These are phyloP conservation scores for Jamesozyma piceae DNA, from an alignment of 805 yeast genomes.

Conservation along the genomic window DNA sequence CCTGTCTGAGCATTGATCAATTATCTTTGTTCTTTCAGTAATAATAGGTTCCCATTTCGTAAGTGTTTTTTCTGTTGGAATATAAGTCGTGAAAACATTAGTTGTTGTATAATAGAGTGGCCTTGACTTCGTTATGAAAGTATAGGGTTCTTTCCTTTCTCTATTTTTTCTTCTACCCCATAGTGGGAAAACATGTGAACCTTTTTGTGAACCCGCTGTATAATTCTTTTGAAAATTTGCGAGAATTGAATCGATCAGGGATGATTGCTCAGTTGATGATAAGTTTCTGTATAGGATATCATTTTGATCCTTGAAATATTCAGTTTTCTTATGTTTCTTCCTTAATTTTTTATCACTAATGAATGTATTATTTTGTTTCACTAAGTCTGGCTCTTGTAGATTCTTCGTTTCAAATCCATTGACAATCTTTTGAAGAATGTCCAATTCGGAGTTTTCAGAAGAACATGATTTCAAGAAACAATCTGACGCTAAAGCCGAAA, in stretches of 20 bases:
- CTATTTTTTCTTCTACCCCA: not conserved
- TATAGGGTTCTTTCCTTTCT: not conserved
- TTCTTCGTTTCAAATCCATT: not conserved
- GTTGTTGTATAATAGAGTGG: constrained; percentile 9
- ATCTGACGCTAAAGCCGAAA: constrained; percentile 7
- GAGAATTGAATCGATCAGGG: not conserved
- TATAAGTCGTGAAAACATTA: constrained; percentile 8
- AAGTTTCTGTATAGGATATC: not conserved
- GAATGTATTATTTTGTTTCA: not conserved
- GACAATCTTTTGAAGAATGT: not conserved
- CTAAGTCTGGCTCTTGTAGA: not conserved
- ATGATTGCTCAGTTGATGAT: not conserved
- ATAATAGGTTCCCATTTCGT: constrained; percentile 10
- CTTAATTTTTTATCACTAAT: not conserved
- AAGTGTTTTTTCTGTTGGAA: constrained; percentile 8
- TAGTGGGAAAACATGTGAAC: not conserved
- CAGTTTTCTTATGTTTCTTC: not conserved
- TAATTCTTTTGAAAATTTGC: not conserved
- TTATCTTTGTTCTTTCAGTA: constrained; percentile 5
- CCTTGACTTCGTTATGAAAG: not conserved
- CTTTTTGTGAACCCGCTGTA: not conserved
- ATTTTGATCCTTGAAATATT: not conserved
- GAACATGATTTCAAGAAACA: constrained; percentile 6
- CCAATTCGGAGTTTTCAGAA: not conserved
- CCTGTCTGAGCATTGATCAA: constrained; percentile 7